Conservation (phyloP, 2,329 filamentous ascomycete genomes). For the Rhinocladiella similis region DNA sequence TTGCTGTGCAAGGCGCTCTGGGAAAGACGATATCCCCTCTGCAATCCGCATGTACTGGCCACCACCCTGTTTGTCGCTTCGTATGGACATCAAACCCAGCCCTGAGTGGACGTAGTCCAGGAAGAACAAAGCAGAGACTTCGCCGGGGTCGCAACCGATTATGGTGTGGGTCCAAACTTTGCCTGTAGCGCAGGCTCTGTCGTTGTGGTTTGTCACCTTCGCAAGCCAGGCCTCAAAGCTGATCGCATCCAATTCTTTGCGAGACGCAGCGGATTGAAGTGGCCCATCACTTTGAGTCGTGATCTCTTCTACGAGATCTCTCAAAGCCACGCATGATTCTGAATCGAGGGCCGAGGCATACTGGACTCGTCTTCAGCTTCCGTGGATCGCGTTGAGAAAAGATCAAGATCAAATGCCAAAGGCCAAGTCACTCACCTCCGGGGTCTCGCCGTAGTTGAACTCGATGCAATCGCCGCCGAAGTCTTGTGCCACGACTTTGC, state of each 20-base stretch:
- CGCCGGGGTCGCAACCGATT: slow-evolving; percentile 50
- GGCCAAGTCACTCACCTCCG: slow-evolving; percentile 15
- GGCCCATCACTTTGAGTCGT: neutral
- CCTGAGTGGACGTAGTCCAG: slow-evolving; percentile 56
- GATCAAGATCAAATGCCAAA: too few species aligned
- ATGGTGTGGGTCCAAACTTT: slow-evolving; percentile 42
- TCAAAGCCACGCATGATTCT: neutral
- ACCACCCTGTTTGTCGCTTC: slow-evolving; percentile 53
- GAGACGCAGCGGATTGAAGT: slow-evolving; percentile 2
- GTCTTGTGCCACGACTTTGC: slow-evolving; percentile 32
- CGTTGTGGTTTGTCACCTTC: neutral
- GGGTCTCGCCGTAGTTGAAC: slow-evolving; percentile 35
- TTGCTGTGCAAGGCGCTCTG: slow-evolving; percentile 36
- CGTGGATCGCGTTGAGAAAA: too few species aligned
- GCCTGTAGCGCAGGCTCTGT: slow-evolving; percentile 31
- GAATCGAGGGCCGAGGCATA: neutral
- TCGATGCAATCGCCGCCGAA: slow-evolving; percentile 25
- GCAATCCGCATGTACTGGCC: slow-evolving; percentile 53
- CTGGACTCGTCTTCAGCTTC: too few species aligned
- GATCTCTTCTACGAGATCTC: neutral
- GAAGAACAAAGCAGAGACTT: slow-evolving; percentile 54
- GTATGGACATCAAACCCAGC: slow-evolving; percentile 52
- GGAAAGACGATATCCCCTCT: slow-evolving; percentile 47
- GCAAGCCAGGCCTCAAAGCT: slow-evolving; percentile 40
- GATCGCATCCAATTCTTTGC: slow-evolving; percentile 35